A percentile compares a stretch with the other conserved stretches of the same genome.
phyloP scores from a whole-genome alignment of 2,329 filamentous ascomycete species.

The Allantophomopsis cytisporea region DNA sequence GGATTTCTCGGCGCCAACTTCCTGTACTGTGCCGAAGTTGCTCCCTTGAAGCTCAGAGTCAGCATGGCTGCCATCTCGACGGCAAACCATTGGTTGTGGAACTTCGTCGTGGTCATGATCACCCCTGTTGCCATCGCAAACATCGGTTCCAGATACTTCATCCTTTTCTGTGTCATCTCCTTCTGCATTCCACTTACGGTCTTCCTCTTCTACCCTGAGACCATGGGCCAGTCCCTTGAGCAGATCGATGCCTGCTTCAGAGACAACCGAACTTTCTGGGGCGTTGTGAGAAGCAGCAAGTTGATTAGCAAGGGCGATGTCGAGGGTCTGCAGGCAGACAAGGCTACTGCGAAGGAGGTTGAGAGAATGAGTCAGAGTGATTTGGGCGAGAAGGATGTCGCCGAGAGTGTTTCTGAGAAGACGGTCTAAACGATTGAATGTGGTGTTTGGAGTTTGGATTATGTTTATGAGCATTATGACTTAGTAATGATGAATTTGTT shows the following conservation, averaged over 20 bases:
- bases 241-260: slow-evolving; percentile 30
- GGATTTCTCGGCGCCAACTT: slow-evolving; percentile 46
- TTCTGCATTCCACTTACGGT: slow-evolving; percentile 29
- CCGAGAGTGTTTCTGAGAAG: no score
- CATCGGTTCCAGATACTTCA: slow-evolving; percentile 37
- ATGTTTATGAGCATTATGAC: no score
- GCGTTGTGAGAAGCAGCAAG: slow-evolving; percentile 13
- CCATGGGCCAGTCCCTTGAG: slow-evolving; percentile 34
- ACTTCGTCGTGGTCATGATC: slow-evolving; percentile 29
- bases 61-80: slow-evolving; percentile 42
- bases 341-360: slow-evolving; percentile 1
- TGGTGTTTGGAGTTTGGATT: no score
- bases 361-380: background rate
- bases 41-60: slow-evolving; percentile 34
- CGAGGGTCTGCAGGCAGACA: background rate
- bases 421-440: no score
- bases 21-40: slow-evolving; percentile 44
- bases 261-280: slow-evolving; percentile 22
- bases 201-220: slow-evolving; percentile 31
- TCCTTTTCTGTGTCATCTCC: slow-evolving; percentile 32
- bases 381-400: no score
- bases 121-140: slow-evolving; percentile 31
- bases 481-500: no score
- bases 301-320: slow-evolving; percentile 3
- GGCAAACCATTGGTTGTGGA: slow-evolving; percentile 35